These are phyloP conservation scores for Aureobasidium vineae DNA, from an alignment of 2,329 filamentous ascomycete species.

Conservation along the genomic window DNA sequence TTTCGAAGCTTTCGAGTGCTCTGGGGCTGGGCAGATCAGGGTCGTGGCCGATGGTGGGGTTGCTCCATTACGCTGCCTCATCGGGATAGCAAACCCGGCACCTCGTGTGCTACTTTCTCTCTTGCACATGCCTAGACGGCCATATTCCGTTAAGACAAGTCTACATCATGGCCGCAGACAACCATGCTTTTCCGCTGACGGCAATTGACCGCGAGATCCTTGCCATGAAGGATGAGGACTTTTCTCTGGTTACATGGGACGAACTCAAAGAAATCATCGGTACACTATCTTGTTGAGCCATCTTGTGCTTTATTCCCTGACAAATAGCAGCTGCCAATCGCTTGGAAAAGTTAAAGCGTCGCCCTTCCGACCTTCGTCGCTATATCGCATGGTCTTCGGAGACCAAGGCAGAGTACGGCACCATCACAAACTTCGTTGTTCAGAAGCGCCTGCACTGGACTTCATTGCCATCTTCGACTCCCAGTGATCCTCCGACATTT, in stretches of 20 bases:
- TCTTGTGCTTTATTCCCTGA: neutral
- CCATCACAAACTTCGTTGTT: slow-evolving; percentile 57
- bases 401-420: slow-evolving; percentile 56
- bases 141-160: neutral
- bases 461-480: slow-evolving; percentile 32
- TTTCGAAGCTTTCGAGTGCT: slow-evolving; percentile 8
- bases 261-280: slow-evolving; percentile 54
- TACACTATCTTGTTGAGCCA: slow-evolving; percentile 33
- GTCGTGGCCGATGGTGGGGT: slow-evolving; percentile 5
- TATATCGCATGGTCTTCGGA: slow-evolving; percentile 60
- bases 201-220: slow-evolving; percentile 51
- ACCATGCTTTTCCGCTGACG: slow-evolving; percentile 48
- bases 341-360: slow-evolving; percentile 57
- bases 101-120: neutral
- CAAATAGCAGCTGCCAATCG: slow-evolving; percentile 45
- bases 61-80: neutral
- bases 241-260: slow-evolving; percentile 53
- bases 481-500: slow-evolving; percentile 39
- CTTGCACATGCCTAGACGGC: neutral
- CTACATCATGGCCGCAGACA: slow-evolving; percentile 2
- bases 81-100: neutral
- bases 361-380: slow-evolving; percentile 57
- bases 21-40: neutral
- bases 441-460: slow-evolving; percentile 56
- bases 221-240: slow-evolving; percentile 54